A percentile compares a stretch with the other conserved stretches of the same genome.
Conservation (phyloP, 2,329 filamentous ascomycete genomes). For the Neophaeococcomyces mojaviensis region DNA sequence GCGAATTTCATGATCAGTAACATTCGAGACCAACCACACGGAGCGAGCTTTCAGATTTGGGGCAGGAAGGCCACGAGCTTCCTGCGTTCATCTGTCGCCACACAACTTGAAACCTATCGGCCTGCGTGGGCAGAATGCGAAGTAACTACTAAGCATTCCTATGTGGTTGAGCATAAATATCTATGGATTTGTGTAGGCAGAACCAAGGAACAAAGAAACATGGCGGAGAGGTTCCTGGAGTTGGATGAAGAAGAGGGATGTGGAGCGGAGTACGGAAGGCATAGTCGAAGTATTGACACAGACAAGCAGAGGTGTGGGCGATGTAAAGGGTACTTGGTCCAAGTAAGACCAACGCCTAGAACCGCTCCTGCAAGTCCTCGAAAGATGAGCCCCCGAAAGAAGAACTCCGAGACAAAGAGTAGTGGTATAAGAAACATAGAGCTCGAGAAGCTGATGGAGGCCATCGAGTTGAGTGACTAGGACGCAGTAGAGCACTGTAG, state of each 20-base stretch:
- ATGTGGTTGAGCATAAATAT: conserved; percentile 88
- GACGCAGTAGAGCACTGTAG: too few species aligned
- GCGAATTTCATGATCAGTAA: conserved; percentile 83
- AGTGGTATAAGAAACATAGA: conserved; percentile 38
- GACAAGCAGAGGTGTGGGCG: conserved; percentile 63
- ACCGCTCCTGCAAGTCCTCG: conserved; percentile 21
- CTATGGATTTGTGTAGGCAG: conserved; percentile 62
- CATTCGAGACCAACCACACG: conserved; percentile 70
- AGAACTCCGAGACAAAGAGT: conserved; percentile 23
- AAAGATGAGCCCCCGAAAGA: conserved; percentile 3
- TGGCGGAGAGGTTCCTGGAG: conserved; percentile 15
- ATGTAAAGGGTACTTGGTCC: conserved; percentile 64
- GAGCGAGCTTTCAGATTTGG: conserved; percentile 75
- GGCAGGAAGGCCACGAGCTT: conserved; percentile 32
- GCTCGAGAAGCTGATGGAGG: conserved; percentile 14
- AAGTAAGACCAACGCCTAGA: conserved; percentile 71
- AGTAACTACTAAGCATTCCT: conserved; percentile 84
- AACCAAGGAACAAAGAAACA: background rate
- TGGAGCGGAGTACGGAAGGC: conserved; percentile 65
- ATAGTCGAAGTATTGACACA: conserved; percentile 77
- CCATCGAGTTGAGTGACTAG: conserved; percentile 19
- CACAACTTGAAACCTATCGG: conserved; percentile 45
- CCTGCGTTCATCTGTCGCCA: conserved; percentile 20
- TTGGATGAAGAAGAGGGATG: conserved; percentile 41
- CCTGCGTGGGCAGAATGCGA: conserved; percentile 50